Evolutionary conservation across 139 green algal genomes (phyloP), one percentile per base, ranked within the genome.

Genomic region (Chlorella vulgaris): DNA sequence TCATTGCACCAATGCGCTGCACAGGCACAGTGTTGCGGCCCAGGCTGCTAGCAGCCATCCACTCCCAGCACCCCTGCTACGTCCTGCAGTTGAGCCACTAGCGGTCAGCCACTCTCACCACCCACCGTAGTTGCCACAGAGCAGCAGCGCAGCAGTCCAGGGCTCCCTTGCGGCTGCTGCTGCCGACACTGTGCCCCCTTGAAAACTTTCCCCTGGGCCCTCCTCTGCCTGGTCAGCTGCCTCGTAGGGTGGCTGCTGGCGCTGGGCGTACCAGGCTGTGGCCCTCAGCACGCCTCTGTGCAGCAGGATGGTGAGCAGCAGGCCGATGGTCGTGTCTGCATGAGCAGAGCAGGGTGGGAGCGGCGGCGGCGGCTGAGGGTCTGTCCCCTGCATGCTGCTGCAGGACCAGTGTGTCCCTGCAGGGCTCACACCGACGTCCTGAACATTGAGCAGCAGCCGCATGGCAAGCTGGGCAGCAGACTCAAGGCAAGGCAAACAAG

Each of bases 121-220:
- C 55, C 55, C 61, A 87, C 88, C 88, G 38, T 93, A 93, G 43
- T 86, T 77, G 39, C 90, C 90, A 58, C 88, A 92, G 47, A 81
- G 67, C 3, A 71, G 84, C 33, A 91, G 66, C 26, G 43, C 40
- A 2, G 65, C n/a, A 42, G 24, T 79, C 85, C 53, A 87, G 18
- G 31, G 51, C 10, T 70, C 58, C 0, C 4, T 35, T 35, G 35
- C 53, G 31, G n/a, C 28, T 3, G 10, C 38, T 5, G 55, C 55
- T 8, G 38, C 24, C 13, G 22, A 42, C 26, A 3, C 13, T 43
- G 28, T 24, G 18, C 15, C 26, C 3, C 28, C 7, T 5, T 55
- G 6, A 50, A 21, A 50, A 22, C 63, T 55, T 10, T 10, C 47
- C 13, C 13, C 47, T 24, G 47, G 47, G 47, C 47, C 47, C n/a